A percentile compares a stretch with the other conserved stretches of the same genome.
These are phyloP conservation scores for Paraconiothyrium sp. DNA, from an alignment of 2,329 filamentous ascomycete species.

Conservation along the genomic window DNA sequence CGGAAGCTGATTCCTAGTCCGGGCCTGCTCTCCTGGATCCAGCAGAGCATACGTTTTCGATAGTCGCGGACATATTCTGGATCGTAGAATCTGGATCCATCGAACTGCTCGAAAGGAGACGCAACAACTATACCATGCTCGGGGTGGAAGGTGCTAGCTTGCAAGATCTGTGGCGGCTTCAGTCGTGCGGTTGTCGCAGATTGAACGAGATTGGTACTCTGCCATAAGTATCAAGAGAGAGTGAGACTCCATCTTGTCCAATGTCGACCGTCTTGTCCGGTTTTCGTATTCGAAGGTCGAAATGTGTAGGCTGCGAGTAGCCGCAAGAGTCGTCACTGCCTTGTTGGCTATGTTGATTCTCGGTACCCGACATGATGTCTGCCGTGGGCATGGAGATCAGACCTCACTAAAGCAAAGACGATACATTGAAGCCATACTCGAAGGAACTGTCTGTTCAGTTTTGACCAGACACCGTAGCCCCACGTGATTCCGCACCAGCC, in stretches of 20 bases:
- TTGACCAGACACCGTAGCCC: not conserved
- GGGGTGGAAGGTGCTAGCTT: slow-evolving; percentile 24
- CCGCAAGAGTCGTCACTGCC: not conserved
- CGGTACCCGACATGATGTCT: not conserved
- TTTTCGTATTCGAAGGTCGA: slow-evolving; percentile 16
- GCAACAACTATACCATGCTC: slow-evolving; percentile 20
- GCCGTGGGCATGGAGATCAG: not conserved
- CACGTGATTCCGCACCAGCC: slow-evolving; percentile 5
- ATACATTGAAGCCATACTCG: not conserved
- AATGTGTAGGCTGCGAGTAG: slow-evolving; percentile 18
- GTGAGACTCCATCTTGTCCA: slow-evolving; percentile 17
- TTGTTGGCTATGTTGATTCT: not conserved
- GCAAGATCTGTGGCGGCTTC: slow-evolving; percentile 16
- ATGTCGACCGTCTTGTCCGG: slow-evolving; percentile 25
- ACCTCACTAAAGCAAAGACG: not conserved
- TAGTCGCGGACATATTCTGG: slow-evolving; percentile 19
- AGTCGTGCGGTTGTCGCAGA: not conserved
- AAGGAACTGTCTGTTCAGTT: not conserved
- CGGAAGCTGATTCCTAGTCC: slow-evolving; percentile 23
- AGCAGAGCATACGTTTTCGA: slow-evolving; percentile 22
- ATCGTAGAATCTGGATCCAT: slow-evolving; percentile 20
- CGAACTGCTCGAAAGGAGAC: slow-evolving; percentile 20
- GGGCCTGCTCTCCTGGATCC: slow-evolving; percentile 13
- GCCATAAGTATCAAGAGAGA: slow-evolving; percentile 21
- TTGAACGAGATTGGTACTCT: slow-evolving; percentile 9